Percentiles rank a stretch among this genome's conserved stretches.
Conservation (phyloP, 305 asterid genomes). For the Solanum hybrid region DNA sequence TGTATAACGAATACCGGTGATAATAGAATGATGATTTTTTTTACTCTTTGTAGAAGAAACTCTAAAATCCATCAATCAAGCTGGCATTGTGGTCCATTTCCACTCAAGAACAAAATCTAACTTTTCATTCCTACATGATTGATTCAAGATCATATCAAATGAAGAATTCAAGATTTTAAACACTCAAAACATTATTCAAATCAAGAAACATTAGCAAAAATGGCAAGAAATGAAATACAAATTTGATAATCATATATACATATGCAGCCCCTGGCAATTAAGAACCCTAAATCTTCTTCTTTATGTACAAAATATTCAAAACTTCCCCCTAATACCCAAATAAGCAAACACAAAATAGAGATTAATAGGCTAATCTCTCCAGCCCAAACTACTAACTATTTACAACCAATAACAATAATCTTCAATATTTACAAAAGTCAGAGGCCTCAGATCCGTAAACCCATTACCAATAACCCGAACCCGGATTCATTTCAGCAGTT, state of each 20-base stretch:
- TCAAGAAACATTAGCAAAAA: background rate
- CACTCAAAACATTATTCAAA: background rate
- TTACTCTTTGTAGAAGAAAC: background rate
- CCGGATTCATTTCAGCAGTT: constrained; percentile 34
- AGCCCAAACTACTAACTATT: background rate
- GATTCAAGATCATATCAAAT: background rate
- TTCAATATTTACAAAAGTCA: background rate
- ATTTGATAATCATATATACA: background rate
- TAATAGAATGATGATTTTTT: background rate
- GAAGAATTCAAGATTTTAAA: background rate
- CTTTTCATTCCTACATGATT: background rate
- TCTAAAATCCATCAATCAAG: background rate
- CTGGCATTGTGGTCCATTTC: background rate
- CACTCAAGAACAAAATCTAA: background rate
- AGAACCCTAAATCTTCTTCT: background rate
- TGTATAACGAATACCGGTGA: accelerated
- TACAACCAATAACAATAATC: background rate
- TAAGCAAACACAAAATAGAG: constrained; percentile 19
- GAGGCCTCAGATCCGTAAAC: constrained; percentile 6
- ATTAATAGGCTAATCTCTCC: constrained; percentile 8
- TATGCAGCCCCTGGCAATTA: background rate
- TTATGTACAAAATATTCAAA: background rate
- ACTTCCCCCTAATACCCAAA: background rate
- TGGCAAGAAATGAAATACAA: background rate
- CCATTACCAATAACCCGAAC: background rate